These are phyloP conservation scores for Rhodamnia argentea DNA, from an alignment of 345 rosid species.

Conservation along the genomic window DNA sequence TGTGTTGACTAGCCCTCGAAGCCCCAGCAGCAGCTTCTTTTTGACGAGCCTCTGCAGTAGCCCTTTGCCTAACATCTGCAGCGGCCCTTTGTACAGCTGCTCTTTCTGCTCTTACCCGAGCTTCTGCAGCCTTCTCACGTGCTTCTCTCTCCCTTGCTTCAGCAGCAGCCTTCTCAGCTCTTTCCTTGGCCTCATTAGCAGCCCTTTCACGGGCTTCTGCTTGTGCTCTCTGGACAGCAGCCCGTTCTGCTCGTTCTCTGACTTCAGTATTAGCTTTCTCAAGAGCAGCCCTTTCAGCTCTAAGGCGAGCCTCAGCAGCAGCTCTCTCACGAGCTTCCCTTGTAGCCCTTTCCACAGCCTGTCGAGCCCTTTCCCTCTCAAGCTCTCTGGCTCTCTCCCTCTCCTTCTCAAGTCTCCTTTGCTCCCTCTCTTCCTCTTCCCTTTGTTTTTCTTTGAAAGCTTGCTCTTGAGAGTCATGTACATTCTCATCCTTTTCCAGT, in stretches of 20 bases:
- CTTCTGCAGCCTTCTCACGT: constrained; percentile 1
- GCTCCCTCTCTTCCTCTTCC: constrained; percentile 32
- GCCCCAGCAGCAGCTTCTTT: constrained; percentile 30
- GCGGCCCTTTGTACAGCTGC: constrained; percentile 32
- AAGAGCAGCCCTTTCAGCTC: constrained; percentile 23
- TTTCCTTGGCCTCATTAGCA: constrained; percentile 9
- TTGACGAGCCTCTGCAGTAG: constrained; percentile 19
- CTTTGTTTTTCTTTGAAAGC: constrained; percentile 23
- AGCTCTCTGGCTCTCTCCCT: constrained; percentile 21
- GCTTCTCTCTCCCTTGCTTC: constrained; percentile 14
- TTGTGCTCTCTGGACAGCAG: constrained; percentile 13
- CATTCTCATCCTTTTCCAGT: constrained; percentile 14
- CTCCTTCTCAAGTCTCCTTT: constrained; percentile 20
- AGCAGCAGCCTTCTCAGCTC: constrained; percentile 19
- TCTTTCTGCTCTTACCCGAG: constrained; percentile 20
- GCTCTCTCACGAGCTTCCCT: constrained; percentile 49
- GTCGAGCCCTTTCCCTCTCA: constrained; percentile 27
- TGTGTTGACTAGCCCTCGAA: constrained; percentile 8
- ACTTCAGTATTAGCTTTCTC: constrained; percentile 18
- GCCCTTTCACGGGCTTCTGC: constrained; percentile 14
- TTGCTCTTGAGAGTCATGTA: constrained; percentile 18
- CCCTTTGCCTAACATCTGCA: constrained; percentile 38
- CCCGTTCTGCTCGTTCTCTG: constrained; percentile 22
- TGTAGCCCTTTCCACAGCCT: constrained; percentile 39
- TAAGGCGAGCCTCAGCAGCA: constrained; percentile 24